Percentiles rank a stretch among this genome's conserved stretches.
phyloP scores from a whole-genome alignment of 805 yeast species.

The Ogataea neopini region DNA sequence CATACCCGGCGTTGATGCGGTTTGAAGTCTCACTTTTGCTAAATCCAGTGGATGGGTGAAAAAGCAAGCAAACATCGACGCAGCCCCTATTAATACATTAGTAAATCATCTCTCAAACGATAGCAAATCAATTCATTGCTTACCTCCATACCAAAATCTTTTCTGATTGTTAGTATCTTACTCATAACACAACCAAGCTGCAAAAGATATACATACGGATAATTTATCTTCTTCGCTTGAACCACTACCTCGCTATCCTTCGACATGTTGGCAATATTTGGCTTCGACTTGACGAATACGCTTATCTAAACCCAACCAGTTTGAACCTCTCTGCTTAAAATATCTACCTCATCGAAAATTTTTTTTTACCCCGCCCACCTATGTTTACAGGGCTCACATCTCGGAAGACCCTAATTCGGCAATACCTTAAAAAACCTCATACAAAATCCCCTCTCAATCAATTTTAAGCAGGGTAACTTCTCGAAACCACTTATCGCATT shows the following conservation, averaged over 20 bases:
- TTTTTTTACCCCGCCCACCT: conserved; percentile 3
- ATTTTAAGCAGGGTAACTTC: not conserved
- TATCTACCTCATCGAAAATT: not conserved
- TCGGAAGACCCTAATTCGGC: not conserved
- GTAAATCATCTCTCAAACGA: conserved; percentile 39
- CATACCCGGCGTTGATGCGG: conserved; percentile 69
- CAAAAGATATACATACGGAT: conserved; percentile 8
- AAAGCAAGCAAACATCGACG: conserved; percentile 65
- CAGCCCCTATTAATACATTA: conserved; percentile 45
- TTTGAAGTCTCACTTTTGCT: conserved; percentile 84
- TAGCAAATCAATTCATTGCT: conserved; percentile 1
- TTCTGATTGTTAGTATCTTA: not conserved
- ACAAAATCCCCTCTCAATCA: not conserved
- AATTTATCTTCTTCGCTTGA: not conserved
- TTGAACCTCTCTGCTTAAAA: not conserved
- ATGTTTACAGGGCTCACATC: not conserved
- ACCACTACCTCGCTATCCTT: not conserved
- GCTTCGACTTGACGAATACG: too few species aligned
- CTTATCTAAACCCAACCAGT: not conserved
- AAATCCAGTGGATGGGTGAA: conserved; percentile 83
- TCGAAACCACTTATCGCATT: too few species aligned
- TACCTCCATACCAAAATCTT: conserved; percentile 33
- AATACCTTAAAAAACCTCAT: not conserved
- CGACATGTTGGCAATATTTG: not conserved
- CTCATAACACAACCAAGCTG: not conserved